phyloP scores from a whole-genome alignment of 768 basidiomycete species.

The Lactifluus echinatus region DNA sequence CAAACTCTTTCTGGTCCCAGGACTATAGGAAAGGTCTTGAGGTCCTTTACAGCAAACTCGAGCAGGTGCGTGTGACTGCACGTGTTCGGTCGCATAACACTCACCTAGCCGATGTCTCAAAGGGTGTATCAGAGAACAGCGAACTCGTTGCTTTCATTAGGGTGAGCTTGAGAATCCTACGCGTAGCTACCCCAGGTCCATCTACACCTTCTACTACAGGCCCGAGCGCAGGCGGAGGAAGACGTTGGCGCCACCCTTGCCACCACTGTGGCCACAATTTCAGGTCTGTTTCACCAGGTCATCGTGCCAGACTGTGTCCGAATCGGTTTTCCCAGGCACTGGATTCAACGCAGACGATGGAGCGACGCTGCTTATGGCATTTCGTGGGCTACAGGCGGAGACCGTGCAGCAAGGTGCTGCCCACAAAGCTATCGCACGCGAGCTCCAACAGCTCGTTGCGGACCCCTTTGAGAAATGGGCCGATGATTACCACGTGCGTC shows the following conservation, averaged over 20 bases:
- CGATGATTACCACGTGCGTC: constrained; percentile 53
- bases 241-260: constrained; percentile 53
- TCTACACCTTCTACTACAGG: constrained; percentile 34
- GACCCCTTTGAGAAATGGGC: constrained; percentile 82
- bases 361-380: constrained; percentile 70
- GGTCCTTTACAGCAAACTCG: constrained; percentile 64
- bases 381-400: constrained; percentile 73
- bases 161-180: constrained; percentile 40
- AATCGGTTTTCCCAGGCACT: constrained; percentile 31
- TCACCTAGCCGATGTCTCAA: constrained; percentile 20
- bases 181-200: neutral
- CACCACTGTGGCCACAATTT: constrained; percentile 36
- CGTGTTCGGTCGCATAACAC: neutral
- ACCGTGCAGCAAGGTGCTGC: constrained; percentile 62
- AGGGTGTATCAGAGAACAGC: constrained; percentile 79
- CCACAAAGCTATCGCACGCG: constrained; percentile 62
- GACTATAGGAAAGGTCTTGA: constrained; percentile 82
- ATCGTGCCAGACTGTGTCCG: neutral
- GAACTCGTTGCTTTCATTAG: constrained; percentile 78
- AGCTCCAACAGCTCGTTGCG: constrained; percentile 66
- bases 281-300: constrained; percentile 32
- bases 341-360: constrained; percentile 80
- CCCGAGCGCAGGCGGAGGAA: constrained; percentile 62
- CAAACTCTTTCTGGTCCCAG: constrained; percentile 92
- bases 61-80: constrained; percentile 45